Evolutionary conservation across 2,329 filamentous ascomycete genomes (phyloP).

Genomic region (Colletotrichum sp.): DNA sequence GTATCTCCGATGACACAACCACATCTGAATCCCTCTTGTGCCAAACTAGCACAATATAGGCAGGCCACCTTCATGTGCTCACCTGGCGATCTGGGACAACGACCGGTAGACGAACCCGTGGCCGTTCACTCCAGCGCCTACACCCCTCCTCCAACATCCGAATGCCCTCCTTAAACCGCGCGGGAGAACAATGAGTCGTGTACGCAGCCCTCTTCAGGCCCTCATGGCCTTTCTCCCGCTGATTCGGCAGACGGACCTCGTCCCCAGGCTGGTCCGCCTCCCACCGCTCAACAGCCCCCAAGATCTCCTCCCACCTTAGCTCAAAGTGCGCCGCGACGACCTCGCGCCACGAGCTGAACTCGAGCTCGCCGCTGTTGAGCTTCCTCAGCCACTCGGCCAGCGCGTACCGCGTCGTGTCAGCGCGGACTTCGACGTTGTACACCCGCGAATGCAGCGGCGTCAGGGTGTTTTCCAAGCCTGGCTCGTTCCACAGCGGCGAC

Average conservation of each 20-base stretch:
- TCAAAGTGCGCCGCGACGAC: not conserved
- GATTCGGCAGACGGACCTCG: not conserved
- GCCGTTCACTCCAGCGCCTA: not conserved
- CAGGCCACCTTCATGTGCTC: not conserved
- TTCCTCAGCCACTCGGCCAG: conserved; percentile 30
- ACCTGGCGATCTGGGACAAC: not conserved
- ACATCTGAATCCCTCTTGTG: not conserved
- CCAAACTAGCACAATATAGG: not conserved
- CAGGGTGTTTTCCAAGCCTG: conserved; percentile 33
- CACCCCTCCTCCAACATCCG: not conserved
- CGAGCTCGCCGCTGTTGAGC: not conserved
- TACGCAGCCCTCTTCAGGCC: not conserved
- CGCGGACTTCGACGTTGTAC: conserved; percentile 35
- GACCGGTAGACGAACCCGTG: not conserved
- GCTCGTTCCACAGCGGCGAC: conserved; percentile 61
- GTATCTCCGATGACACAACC: not conserved
- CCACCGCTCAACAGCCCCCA: not conserved
- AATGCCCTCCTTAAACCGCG: not conserved
- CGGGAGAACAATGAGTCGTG: not conserved
- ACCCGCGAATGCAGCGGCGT: not conserved
- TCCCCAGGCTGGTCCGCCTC: not conserved
- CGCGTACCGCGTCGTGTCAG: conserved; percentile 31
- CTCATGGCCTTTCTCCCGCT: not conserved
- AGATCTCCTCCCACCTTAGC: not conserved
- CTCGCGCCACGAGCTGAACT: not conserved